A percentile compares a stretch with the other conserved stretches of the same genome.
phyloP scores from a whole-genome alignment of 257 asterid genomes.

The Perilla frutescens region DNA sequence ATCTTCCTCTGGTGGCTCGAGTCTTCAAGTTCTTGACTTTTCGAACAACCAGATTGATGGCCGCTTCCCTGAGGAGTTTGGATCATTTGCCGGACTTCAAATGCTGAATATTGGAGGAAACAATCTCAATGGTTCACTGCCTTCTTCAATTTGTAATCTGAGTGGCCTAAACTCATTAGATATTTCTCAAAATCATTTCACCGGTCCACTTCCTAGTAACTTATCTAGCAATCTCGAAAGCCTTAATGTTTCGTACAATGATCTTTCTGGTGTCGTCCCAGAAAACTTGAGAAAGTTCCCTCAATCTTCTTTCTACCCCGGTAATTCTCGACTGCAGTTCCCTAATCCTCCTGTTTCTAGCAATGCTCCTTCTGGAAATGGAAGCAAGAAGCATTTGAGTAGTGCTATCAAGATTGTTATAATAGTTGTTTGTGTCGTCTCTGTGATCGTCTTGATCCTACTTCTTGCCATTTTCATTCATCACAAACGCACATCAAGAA shows the following conservation, averaged over 20 bases:
- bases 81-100: constrained; percentile 58
- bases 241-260: constrained; percentile 81
- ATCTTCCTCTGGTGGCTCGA: constrained; percentile 50
- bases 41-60: constrained; percentile 70
- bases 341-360: constrained; percentile 78
- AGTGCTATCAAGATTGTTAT: constrained; percentile 56
- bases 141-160: constrained; percentile 63
- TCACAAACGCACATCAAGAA: constrained; percentile 53
- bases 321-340: constrained; percentile 71
- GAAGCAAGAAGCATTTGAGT: constrained; percentile 45
- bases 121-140: constrained; percentile 75
- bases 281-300: constrained; percentile 86
- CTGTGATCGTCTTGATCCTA: constrained; percentile 48
- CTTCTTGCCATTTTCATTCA: constrained; percentile 53
- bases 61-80: constrained; percentile 67
- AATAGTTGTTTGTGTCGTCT: constrained; percentile 59
- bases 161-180: constrained; percentile 59
- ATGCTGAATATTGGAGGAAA: constrained; percentile 67
- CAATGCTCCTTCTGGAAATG: constrained; percentile 44
- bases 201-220: constrained; percentile 74
- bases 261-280: constrained; percentile 86
- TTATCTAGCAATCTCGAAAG: constrained; percentile 63
- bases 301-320: constrained; percentile 84
- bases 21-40: constrained; percentile 68
- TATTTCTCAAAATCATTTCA: constrained; percentile 70